A percentile compares a stretch with the other conserved stretches of the same genome.
phyloP scores from a whole-genome alignment of 2,329 filamentous ascomycete genomes.

The Dryadomyces quercus-mongolicae region DNA sequence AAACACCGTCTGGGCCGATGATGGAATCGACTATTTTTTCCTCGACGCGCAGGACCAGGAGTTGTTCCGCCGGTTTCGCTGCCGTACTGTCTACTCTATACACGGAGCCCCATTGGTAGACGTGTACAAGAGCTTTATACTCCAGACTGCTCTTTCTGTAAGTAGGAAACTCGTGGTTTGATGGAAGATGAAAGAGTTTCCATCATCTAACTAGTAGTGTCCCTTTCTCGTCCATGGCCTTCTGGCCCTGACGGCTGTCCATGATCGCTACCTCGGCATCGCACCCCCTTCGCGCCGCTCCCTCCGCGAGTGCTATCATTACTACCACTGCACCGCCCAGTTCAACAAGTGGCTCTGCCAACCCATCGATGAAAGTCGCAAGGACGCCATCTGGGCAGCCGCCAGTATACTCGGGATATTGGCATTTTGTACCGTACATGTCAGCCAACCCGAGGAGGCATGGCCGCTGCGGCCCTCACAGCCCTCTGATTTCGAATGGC shows the following conservation, averaged over 20 bases:
- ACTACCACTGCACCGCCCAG: slow-evolving; percentile 26
- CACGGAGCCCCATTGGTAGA: not conserved
- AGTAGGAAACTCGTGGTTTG: slow-evolving; percentile 13
- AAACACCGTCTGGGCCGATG: slow-evolving; percentile 21
- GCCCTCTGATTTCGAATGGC: slow-evolving; percentile 21
- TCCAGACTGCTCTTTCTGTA: slow-evolving; percentile 25
- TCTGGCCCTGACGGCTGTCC: slow-evolving; percentile 27
- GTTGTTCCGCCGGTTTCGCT: slow-evolving; percentile 3
- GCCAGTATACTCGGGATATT: slow-evolving; percentile 29
- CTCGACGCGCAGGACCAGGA: slow-evolving; percentile 3
- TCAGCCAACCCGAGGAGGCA: slow-evolving; percentile 16
- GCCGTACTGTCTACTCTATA: slow-evolving; percentile 1
- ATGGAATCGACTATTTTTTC: slow-evolving; percentile 4
- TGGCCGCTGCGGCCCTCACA: slow-evolving; percentile 19
- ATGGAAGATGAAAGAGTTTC: no score
- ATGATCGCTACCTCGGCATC: slow-evolving; percentile 22
- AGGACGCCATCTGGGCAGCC: slow-evolving; percentile 34
- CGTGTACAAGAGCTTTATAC: slow-evolving; percentile 14
- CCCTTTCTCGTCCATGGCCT: slow-evolving; percentile 34
- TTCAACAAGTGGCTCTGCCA: slow-evolving; percentile 22
- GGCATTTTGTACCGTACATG: slow-evolving; percentile 26
- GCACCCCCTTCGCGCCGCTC: slow-evolving; percentile 14
- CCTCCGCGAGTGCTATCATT: slow-evolving; percentile 30
- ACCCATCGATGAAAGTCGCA: slow-evolving; percentile 20
- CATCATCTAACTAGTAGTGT: slow-evolving; percentile 17